phyloP scores from a whole-genome alignment of 2,329 filamentous ascomycete genomes.

The Xylaria sp. region DNA sequence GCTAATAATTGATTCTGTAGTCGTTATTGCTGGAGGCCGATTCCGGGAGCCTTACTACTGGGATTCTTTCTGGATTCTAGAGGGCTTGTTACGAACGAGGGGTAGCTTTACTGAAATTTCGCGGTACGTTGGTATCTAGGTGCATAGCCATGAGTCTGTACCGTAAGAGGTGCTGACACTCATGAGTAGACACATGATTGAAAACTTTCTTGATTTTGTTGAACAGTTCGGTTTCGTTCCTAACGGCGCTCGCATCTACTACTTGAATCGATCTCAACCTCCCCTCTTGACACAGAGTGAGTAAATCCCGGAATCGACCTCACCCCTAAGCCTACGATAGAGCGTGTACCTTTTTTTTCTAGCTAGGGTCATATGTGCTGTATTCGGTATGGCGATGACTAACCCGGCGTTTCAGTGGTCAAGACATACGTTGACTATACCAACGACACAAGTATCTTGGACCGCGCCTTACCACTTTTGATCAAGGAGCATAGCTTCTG shows the following conservation, averaged over 20 bases:
- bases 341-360: not conserved
- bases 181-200: constrained; percentile 61
- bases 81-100: constrained; percentile 68
- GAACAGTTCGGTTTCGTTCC: constrained; percentile 69
- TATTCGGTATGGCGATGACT: not conserved
- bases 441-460: constrained; percentile 64
- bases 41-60: constrained; percentile 75
- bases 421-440: constrained; percentile 68
- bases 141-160: not conserved
- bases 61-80: constrained; percentile 73
- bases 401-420: constrained; percentile 52
- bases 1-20: constrained; percentile 13
- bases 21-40: constrained; percentile 73
- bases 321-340: not conserved
- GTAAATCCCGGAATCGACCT: not conserved
- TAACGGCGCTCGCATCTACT: constrained; percentile 71
- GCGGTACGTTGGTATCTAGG: constrained; percentile 38
- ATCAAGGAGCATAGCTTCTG: constrained; percentile 70
- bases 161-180: constrained; percentile 2
- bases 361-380: not conserved
- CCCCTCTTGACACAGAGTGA: constrained; percentile 64
- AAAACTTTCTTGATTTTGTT: constrained; percentile 72
- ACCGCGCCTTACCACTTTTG: constrained; percentile 65
- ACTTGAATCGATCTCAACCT: constrained; percentile 71
- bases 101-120: constrained; percentile 68